Base-by-base conservation (phyloP, 306 rosid species). In the Ziziphus jujuba region DNA sequence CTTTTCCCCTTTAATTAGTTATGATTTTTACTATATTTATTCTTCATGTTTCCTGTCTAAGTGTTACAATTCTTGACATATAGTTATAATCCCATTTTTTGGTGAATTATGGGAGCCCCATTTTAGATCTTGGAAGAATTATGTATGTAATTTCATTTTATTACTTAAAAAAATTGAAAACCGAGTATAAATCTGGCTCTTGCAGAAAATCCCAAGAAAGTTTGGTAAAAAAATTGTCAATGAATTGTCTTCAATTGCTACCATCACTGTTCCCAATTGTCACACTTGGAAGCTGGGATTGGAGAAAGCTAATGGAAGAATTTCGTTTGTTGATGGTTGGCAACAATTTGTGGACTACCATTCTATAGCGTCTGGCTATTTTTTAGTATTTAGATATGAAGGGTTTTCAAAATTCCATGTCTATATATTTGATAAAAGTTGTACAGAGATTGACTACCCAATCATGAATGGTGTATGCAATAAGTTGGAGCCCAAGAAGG, bases 391-490 rank as follows among this genome's bases (percentile, higher is more conserved):
- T 28, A 45, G 53, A 35, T 79, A 69, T 16, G 45, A 69, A 54
- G 76, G 73, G 44, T 9, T 50, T 35, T 78, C 79, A 28, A 73
- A 23, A 8, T 78, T 78, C 33, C 54, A 43, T 16, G 82, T 79
- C 59, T 24, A 50, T 19, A 55, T 70, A 13, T 74, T 44, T 40
- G 63, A 74, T 38, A 45, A 49, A 31, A 59, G 23, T 23, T 54
- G 69, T 59, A 49, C 60, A 43, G 73, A 74, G 56, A 73, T 79
- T 36, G 60, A 59, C 9, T 79, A 74, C 38, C 79, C 83, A 61
- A 4, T 28, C 33, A 28, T 6, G 9, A 23, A 19, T 20, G 38
- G 10, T n/a, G 24, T 9, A 28, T 28, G 31, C 15, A 38, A 12
- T 45, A 50, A 8, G 6, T n/a, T 19, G 7, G 20, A 50, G 20